Evolutionary conservation across 164 flowering plant species (phyloP), one percentile per base, ranked within the genome.

Genomic region (Dillenia turbinata): DNA sequence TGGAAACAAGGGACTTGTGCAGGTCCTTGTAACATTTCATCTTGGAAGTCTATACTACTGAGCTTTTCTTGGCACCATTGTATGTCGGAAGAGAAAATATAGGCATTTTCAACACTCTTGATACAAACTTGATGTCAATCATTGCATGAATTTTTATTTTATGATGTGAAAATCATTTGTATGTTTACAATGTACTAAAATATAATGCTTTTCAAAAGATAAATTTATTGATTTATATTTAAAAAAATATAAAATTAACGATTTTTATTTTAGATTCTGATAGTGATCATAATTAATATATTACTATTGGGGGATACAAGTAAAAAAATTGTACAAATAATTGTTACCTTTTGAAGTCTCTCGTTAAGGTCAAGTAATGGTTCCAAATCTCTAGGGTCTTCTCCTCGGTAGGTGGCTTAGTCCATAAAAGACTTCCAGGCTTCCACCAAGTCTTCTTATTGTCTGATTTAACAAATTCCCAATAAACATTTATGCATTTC

Each of bases 41-140:
- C 66, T 11, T 26, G 52, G 61, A 81, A 73, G 11, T 73, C 63
- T 7, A 78, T 66, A 66, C 50, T 61, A 45, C 62, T 54, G 2
- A 84, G 79, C 80, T 80, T 84, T 9, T 75, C 54, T 61, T 73
- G 79, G 59, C 88, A 79, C 88, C 88, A 84, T 14, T 66, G 69
- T 58, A 84, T 79, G 46, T 84, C 84, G 43, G 75, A 60, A 56
- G 80, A 61, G 11, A 84, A 75, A 26, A 84, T 64, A 63, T 10
- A 24, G 80, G 59, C 83, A 84, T 73, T 49, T 75, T 69, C 7
- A 82, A 75, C 54, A 80, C 79, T 51, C 76, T 82, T 44, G 68
- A 54, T 3, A 78, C 77, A 46, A 84, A 70, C 56, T 73, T 78
- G 70, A 84, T 50, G 59, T 84, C 84, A 40, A 82, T 80, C 75